Percentiles rank a stretch among this genome's conserved stretches.
phyloP scores from a whole-genome alignment of 1,284 basidiomycete species.

The Ustilago tritici region DNA sequence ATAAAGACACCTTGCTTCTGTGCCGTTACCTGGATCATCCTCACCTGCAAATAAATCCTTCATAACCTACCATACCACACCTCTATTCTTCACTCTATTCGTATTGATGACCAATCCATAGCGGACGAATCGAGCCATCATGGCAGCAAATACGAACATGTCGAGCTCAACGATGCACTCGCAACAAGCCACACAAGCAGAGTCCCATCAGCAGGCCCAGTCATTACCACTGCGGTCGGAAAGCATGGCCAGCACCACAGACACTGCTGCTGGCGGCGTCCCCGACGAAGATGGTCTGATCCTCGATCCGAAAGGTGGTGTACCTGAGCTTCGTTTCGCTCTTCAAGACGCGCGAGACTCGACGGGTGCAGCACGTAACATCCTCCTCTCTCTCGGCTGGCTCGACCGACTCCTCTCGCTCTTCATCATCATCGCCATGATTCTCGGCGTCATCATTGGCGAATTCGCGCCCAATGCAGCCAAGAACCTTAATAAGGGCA shows the following conservation, averaged over 20 bases:
- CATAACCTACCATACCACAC: too few species aligned
- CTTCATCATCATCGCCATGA: slow-evolving; percentile 81
- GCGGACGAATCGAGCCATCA: background rate
- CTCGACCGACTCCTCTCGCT: slow-evolving; percentile 80
- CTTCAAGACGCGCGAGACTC: slow-evolving; percentile 52
- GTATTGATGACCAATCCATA: background rate
- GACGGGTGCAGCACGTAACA: slow-evolving; percentile 38
- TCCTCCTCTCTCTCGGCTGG: slow-evolving; percentile 69
- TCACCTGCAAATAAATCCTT: too few species aligned
- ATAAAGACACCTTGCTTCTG: background rate
- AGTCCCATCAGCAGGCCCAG: background rate
- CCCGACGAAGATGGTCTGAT: slow-evolving; percentile 50
- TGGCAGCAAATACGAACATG: slow-evolving; percentile 9
- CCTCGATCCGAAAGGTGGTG: slow-evolving; percentile 48
- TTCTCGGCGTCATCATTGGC: slow-evolving; percentile 82
- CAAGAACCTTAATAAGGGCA: slow-evolving; percentile 58
- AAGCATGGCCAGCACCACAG: background rate
- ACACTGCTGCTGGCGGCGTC: background rate
- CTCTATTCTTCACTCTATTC: too few species aligned
- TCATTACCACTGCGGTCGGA: slow-evolving; percentile 7
- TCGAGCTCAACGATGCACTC: slow-evolving; percentile 21
- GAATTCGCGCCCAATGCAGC: slow-evolving; percentile 64
- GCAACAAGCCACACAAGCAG: slow-evolving; percentile 9
- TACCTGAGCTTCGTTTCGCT: slow-evolving; percentile 42
- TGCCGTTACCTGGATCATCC: background rate